Evolutionary conservation across 352 stramenopile genomes (phyloP).

Genomic region (Thraustotheca clavata): DNA sequence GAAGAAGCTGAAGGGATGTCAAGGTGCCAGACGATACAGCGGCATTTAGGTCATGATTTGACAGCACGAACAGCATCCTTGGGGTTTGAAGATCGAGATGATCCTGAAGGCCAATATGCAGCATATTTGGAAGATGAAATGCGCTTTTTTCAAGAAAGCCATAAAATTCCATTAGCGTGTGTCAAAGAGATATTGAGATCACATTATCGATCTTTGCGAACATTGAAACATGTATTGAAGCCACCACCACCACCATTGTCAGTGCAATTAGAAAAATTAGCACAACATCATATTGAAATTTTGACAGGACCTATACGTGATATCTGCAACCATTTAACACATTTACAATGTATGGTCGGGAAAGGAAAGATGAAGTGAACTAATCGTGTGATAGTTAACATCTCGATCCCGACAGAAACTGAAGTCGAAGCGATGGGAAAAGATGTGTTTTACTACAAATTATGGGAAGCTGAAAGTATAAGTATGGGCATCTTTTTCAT

Average conservation of each 20-base stretch:
- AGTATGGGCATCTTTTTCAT: constrained; percentile 83
- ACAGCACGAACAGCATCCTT: neutral
- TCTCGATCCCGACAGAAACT: neutral
- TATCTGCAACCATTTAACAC: constrained; percentile 13
- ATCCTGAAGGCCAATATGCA: neutral
- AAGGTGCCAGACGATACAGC: constrained; percentile 14
- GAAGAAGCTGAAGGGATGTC: constrained; percentile 11
- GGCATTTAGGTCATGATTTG: constrained; percentile 2
- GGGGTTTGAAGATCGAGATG: neutral
- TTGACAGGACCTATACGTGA: constrained; percentile 17
- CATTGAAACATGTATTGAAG: constrained; percentile 4
- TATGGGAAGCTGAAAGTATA: constrained; percentile 77
- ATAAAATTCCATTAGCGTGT: constrained; percentile 7
- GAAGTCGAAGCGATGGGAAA: constrained; percentile 22
- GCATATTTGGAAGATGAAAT: constrained; percentile 1
- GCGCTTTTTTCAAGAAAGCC: constrained; percentile 7
- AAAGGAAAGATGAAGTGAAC: neutral
- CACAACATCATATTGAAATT: constrained; percentile 1
- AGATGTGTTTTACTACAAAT: constrained; percentile 80
- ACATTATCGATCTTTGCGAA: constrained; percentile 14
- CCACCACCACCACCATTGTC: constrained; percentile 12
- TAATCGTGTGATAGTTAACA: neutral
- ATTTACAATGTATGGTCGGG: neutral
- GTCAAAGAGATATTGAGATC: constrained; percentile 3
- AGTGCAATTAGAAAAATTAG: constrained; percentile 10